A percentile compares a stretch with the other conserved stretches of the same genome.
phyloP scores from a whole-genome alignment of 2,329 filamentous ascomycete genomes.

The Rutstroemia sp. region DNA sequence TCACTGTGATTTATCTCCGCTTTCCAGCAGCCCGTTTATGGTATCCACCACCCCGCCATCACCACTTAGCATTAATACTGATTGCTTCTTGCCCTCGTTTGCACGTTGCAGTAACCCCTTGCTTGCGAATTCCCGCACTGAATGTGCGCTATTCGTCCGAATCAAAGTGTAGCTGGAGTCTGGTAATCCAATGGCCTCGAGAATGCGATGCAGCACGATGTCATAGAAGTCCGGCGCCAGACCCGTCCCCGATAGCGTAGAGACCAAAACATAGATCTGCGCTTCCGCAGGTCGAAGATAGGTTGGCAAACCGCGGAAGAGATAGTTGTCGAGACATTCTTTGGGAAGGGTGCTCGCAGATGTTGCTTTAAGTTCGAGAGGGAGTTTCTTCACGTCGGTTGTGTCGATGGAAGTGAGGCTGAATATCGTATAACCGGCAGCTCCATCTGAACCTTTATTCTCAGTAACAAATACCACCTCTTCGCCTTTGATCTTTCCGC shows the following conservation, averaged over 20 bases:
- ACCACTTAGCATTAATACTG: slow-evolving; percentile 73
- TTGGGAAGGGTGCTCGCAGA: slow-evolving; percentile 31
- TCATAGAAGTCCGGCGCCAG: slow-evolving; percentile 49
- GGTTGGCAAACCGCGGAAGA: slow-evolving; percentile 33
- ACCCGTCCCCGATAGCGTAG: slow-evolving; percentile 56
- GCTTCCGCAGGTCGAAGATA: slow-evolving; percentile 25
- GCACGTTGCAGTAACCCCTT: slow-evolving; percentile 41
- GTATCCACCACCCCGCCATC: slow-evolving; percentile 83
- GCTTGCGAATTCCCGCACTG: slow-evolving; percentile 56
- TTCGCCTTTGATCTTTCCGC: slow-evolving; percentile 23
- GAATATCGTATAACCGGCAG: slow-evolving; percentile 31
- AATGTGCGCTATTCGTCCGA: slow-evolving; percentile 55
- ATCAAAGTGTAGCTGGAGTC: slow-evolving; percentile 43
- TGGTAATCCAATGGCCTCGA: slow-evolving; percentile 38
- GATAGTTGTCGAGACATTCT: slow-evolving; percentile 31
- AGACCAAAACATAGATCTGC: slow-evolving; percentile 57
- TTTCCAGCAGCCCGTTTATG: slow-evolving; percentile 55
- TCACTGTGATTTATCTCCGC: slow-evolving; percentile 18
- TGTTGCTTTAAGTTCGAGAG: slow-evolving; percentile 27
- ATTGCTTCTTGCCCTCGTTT: slow-evolving; percentile 41
- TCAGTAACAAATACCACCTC: slow-evolving; percentile 29
- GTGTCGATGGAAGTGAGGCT: slow-evolving; percentile 26
- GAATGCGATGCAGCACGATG: slow-evolving; percentile 46
- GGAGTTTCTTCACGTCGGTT: slow-evolving; percentile 18
- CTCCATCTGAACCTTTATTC: slow-evolving; percentile 6